These are phyloP conservation scores for Dactylellina sp. DNA, from an alignment of 2,329 filamentous ascomycete species.

Conservation along the genomic window DNA sequence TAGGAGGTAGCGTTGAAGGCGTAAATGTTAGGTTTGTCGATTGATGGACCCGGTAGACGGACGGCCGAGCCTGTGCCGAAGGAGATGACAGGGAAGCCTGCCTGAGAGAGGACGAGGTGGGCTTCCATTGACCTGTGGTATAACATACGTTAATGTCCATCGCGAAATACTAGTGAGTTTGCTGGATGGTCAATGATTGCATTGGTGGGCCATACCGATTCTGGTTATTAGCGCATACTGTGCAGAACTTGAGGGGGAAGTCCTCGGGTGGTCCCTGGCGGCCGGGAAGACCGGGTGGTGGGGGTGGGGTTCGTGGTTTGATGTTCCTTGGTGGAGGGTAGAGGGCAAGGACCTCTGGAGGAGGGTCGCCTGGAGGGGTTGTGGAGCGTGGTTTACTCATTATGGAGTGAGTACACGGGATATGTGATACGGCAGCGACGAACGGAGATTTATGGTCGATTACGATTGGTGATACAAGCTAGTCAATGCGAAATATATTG, in stretches of 20 bases:
- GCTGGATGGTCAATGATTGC: too few species aligned
- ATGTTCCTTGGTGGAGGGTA: constrained; percentile 36
- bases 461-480: neutral
- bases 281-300: constrained; percentile 46
- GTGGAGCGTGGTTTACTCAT: constrained; percentile 53
- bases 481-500: too few species aligned
- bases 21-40: constrained; percentile 95
- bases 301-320: constrained; percentile 46
- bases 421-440: neutral
- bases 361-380: constrained; percentile 51
- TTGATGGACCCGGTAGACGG: constrained; percentile 88
- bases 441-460: neutral
- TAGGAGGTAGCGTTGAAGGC: constrained; percentile 98
- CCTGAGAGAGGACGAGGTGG: constrained; percentile 88
- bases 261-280: constrained; percentile 66
- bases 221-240: constrained; percentile 98
- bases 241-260: constrained; percentile 82
- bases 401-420: neutral
- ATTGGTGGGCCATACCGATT: too few species aligned
- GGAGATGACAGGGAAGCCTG: constrained; percentile 93
- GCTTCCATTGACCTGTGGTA: constrained; percentile 89
- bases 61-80: constrained; percentile 97
- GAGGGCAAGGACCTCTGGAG: constrained; percentile 45
- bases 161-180: too few species aligned
- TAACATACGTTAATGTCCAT: too few species aligned